Conservation (phyloP, 108 stramenopile species). For the Pseudonitzschia multistriata region DNA sequence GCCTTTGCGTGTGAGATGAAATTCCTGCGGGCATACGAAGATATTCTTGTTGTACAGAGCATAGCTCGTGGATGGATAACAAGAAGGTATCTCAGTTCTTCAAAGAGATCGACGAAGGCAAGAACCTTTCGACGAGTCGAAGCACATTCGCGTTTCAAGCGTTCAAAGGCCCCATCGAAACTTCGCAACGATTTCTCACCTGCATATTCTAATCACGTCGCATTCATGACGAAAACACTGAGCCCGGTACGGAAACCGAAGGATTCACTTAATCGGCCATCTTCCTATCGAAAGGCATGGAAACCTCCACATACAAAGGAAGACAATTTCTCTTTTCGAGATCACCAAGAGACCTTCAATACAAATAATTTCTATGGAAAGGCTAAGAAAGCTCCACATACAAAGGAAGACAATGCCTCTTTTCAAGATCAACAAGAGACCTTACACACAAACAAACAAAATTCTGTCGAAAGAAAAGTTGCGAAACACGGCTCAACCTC, state of each 20-base stretch:
- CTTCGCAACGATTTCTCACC: not conserved
- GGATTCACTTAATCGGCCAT: no score
- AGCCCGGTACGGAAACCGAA: not conserved
- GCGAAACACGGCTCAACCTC: not conserved
- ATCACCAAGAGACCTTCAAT: no score
- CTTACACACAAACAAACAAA: not conserved
- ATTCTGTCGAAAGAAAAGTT: not conserved
- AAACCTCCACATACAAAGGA: not conserved
- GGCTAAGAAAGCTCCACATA: not conserved
- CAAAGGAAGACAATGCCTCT: not conserved
- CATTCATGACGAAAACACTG: not conserved
- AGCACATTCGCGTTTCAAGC: not conserved
- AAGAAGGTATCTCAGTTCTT: constrained; percentile 16
- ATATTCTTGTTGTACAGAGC: constrained; percentile 65
- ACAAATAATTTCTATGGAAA: no score
- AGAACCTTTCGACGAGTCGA: not conserved
- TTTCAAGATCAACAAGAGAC: not conserved
- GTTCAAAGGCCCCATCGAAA: not conserved
- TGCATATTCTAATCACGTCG: not conserved
- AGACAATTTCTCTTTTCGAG: no score
- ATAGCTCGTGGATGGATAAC: constrained; percentile 58
- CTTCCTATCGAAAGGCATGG: no score
- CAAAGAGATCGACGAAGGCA: not conserved
- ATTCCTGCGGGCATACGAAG: constrained; percentile 54
- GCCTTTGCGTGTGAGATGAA: constrained; percentile 54